These are phyloP conservation scores for Termitomyces sp. DNA, from an alignment of 768 basidiomycete species.

Conservation along the genomic window DNA sequence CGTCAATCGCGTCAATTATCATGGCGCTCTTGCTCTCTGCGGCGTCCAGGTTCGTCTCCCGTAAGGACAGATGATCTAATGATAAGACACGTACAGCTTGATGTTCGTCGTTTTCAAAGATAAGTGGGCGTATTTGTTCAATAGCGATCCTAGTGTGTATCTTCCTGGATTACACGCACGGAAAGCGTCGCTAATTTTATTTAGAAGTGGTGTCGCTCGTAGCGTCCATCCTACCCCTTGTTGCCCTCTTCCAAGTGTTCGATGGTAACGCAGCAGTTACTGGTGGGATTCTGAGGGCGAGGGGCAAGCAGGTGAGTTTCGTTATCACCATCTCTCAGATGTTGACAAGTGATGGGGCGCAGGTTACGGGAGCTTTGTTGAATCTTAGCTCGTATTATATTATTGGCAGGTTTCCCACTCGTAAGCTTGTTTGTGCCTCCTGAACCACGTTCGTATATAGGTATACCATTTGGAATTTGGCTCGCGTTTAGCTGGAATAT, in stretches of 20 bases:
- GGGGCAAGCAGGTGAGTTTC: conserved; percentile 60
- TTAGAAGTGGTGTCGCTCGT: conserved; percentile 55
- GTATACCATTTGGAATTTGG: conserved; percentile 81
- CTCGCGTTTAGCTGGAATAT: conserved; percentile 58
- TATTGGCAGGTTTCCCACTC: conserved; percentile 39
- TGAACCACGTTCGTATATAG: conserved; percentile 21
- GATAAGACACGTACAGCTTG: conserved; percentile 24
- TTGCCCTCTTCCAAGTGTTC: conserved; percentile 80
- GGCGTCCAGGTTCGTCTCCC: conserved; percentile 48
- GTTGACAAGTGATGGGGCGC: neutral
- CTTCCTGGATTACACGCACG: neutral
- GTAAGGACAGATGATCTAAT: neutral
- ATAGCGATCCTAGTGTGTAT: conserved; percentile 48
- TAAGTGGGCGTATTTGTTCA: conserved; percentile 72
- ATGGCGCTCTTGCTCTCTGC: conserved; percentile 58
- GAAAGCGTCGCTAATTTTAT: neutral
- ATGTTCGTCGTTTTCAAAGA: conserved; percentile 62
- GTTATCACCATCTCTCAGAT: neutral
- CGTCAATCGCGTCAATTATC: conserved; percentile 58
- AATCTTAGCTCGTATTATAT: conserved; percentile 81
- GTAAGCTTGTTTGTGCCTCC: neutral
- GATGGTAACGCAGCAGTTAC: conserved; percentile 69
- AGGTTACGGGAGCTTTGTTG: conserved; percentile 59
- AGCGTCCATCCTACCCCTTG: conserved; percentile 65
- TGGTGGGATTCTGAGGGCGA: conserved; percentile 74